Evolutionary conservation across 2,329 filamentous ascomycete species (phyloP).

Genomic region (Neospermospora avenae): DNA sequence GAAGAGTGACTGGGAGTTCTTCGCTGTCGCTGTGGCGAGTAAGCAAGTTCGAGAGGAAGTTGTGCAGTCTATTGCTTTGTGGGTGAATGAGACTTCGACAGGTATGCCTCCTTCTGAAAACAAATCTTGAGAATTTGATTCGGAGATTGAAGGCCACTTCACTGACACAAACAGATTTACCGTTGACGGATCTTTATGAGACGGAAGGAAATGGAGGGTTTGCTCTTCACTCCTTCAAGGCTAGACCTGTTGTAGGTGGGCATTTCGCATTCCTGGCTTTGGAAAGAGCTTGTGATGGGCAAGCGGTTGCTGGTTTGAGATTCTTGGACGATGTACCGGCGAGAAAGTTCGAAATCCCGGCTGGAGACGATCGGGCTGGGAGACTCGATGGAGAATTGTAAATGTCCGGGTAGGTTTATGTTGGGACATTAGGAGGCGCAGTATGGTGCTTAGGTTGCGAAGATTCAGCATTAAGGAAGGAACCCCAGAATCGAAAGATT

Average conservation of each 20-base stretch:
- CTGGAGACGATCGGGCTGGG: not conserved
- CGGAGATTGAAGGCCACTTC: too few species aligned
- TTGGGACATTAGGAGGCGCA: not conserved
- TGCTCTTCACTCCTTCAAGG: conserved; percentile 73
- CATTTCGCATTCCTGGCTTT: conserved; percentile 85
- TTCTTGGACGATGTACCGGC: conserved; percentile 43
- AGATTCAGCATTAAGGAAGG: not conserved
- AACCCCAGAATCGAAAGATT: not conserved
- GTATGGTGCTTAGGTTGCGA: not conserved
- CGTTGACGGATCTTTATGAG: conserved; percentile 78
- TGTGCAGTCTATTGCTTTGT: conserved; percentile 68
- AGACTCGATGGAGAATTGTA: conserved; percentile 26
- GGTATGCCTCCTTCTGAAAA: conserved; percentile 38
- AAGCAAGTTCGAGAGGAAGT: conserved; percentile 67
- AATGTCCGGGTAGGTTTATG: not conserved
- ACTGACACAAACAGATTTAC: conserved; percentile 49
- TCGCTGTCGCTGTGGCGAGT: conserved; percentile 75
- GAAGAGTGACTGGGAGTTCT: conserved; percentile 91
- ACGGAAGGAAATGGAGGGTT: conserved; percentile 76
- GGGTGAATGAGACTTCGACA: conserved; percentile 80
- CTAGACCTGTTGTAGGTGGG: conserved; percentile 77
- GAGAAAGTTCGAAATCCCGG: conserved; percentile 11
- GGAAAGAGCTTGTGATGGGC: conserved; percentile 72
- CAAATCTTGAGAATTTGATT: conserved; percentile 16
- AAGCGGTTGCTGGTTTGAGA: conserved; percentile 54